Evolutionary conservation across 495 filamentous ascomycete species (phyloP).

Genomic region (Echria macrotheca): DNA sequence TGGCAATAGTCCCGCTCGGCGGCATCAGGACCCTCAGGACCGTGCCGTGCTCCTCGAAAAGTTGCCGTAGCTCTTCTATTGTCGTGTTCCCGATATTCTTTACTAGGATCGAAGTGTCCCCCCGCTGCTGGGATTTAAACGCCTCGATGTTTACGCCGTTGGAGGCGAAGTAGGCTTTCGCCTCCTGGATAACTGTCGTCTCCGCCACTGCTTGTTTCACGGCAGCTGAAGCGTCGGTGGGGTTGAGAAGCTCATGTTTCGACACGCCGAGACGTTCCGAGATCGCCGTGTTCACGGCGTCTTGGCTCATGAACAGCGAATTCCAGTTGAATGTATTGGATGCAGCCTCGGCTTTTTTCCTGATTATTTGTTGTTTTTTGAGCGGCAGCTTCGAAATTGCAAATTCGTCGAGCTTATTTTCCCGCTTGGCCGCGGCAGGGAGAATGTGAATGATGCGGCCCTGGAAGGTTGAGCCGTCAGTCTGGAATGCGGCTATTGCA

Average conservation of each 20-base stretch:
- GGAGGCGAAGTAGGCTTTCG: slow-evolving; percentile 78
- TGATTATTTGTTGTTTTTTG: slow-evolving; percentile 88
- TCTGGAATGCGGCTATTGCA: slow-evolving; percentile 70
- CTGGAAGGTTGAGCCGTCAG: slow-evolving; percentile 82
- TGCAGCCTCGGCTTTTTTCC: slow-evolving; percentile 70
- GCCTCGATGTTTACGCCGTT: slow-evolving; percentile 88
- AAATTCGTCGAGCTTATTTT: slow-evolving; percentile 78
- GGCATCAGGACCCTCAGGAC: slow-evolving; percentile 81
- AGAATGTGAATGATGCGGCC: slow-evolving; percentile 87
- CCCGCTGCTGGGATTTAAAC: slow-evolving; percentile 76
- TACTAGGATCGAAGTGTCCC: slow-evolving; percentile 81
- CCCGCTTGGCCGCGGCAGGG: slow-evolving; percentile 71
- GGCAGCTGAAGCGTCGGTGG: slow-evolving; percentile 85
- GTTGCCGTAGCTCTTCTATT: slow-evolving; percentile 55
- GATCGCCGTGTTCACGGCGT: slow-evolving; percentile 89
- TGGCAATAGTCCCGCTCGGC: slow-evolving; percentile 84
- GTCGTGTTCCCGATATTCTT: slow-evolving; percentile 91
- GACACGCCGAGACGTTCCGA: slow-evolving; percentile 79
- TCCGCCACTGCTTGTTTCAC: slow-evolving; percentile 96
- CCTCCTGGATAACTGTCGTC: slow-evolving; percentile 93
- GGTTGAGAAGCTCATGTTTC: slow-evolving; percentile 87
- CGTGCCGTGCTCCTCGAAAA: slow-evolving; percentile 68
- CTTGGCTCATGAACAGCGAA: slow-evolving; percentile 94
- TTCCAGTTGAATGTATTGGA: slow-evolving; percentile 90
- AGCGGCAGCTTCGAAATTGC: slow-evolving; percentile 81